Evolutionary conservation across 169 alveolate species (phyloP).

Genomic region (Babesia ovis): DNA sequence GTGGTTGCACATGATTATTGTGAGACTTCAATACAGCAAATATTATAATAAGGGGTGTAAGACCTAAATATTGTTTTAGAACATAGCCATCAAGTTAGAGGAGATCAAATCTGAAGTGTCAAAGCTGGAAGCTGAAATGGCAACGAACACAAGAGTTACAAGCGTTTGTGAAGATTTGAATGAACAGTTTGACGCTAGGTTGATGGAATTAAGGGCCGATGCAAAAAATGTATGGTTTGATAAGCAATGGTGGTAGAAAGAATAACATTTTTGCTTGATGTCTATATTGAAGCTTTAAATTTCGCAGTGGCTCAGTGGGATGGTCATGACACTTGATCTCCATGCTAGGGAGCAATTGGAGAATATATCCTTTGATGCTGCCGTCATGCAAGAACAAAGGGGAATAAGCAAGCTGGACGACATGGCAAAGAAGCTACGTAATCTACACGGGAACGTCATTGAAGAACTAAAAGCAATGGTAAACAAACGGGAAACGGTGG

Average conservation of each 20-base stretch:
- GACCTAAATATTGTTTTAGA: not conserved
- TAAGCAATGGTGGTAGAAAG: not conserved
- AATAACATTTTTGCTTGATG: not conserved
- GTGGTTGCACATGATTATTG: no score
- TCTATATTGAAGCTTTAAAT: not conserved
- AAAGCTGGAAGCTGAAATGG: slow-evolving; percentile 14
- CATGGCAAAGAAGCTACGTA: slow-evolving; percentile 11
- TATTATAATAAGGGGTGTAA: no score
- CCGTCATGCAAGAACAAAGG: slow-evolving; percentile 23
- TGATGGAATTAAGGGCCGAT: slow-evolving; percentile 4
- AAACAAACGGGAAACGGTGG: slow-evolving; percentile 2
- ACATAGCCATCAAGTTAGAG: slow-evolving; percentile 2
- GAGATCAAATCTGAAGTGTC: slow-evolving; percentile 1
- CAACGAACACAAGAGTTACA: not conserved
- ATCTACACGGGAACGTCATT: slow-evolving; percentile 2
- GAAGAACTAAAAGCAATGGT: not conserved
- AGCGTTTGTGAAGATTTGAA: slow-evolving; percentile 1
- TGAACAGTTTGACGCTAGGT: not conserved
- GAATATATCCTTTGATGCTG: slow-evolving; percentile 21
- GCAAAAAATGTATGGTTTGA: slow-evolving; percentile 13
- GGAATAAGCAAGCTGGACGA: slow-evolving; percentile 14
- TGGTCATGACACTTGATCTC: slow-evolving; percentile 7
- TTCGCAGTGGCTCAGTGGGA: slow-evolving; percentile 19
- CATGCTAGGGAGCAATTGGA: slow-evolving; percentile 24
- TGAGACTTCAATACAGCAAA: no score